Base-by-base conservation (phyloP, 116 monocot species). In the Cymodocea nodosa region DNA sequence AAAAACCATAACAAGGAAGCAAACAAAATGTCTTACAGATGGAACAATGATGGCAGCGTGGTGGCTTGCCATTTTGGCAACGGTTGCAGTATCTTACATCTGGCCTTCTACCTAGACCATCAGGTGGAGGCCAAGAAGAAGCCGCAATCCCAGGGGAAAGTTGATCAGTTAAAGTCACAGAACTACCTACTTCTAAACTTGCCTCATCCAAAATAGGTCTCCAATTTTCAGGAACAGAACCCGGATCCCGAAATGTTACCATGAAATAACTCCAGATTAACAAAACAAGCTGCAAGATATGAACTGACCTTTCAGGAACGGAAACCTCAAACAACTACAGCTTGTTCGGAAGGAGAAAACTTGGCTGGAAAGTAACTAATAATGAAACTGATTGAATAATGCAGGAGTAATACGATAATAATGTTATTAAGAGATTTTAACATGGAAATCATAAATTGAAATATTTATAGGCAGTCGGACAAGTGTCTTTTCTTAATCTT, bases 1-100 rank as follows among this genome's bases (percentile, higher is more conserved):
- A 62, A 62, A 6, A 36, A 61, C 1, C 36, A 62, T n/a, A 37
- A 36, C 37, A 62, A 15, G 18, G 18, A 62, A 17, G 18, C 62
- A 35, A 37, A 40, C 15, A 10, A 37, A 62, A n/a, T 17, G 40
- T 4, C 93, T 84, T 80, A 93, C 93, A 93, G 50, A 93, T 70
- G 72, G 89, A 94, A 71, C 94, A 94, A 70, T 94, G 94, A 77
- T 94, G 94, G 53, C 94, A 87, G 55, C 94, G 83, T 52, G 87
- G 89, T 67, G 94, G 94, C 71, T 89, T 94, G 74, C 64, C 50
- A 69, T 80, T 77, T 80, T 84, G 84, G 68, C 93, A 93, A 24
- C 73, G 75, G 62, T 52, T 76, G 70, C 93, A 93, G 56, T 82
- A 85, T 68, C 78, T 73, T 58, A 70, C 54, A 60, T 52, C 57